Conservation (phyloP, 179 eudicot genomes). For the Silene noctiflora region DNA sequence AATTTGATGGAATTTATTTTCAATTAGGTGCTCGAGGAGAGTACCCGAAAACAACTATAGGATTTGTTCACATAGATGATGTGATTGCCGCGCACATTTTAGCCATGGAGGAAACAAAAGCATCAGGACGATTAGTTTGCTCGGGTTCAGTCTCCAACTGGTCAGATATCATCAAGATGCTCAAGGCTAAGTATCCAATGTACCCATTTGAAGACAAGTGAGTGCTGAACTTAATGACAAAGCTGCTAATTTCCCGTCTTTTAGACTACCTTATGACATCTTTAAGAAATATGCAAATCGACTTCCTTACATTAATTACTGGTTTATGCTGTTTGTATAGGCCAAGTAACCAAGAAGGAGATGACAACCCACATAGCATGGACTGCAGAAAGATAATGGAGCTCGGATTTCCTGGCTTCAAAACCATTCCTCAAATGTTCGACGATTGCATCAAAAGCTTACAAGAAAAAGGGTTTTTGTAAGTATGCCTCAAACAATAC, state of each 20-base stretch:
- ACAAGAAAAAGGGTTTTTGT: constrained; percentile 61
- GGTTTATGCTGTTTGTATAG: constrained; percentile 26
- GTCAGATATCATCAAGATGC: constrained; percentile 72
- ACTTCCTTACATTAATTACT: background rate
- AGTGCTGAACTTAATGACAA: constrained; percentile 5
- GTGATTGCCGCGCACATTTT: constrained; percentile 66
- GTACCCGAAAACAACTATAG: constrained; percentile 59
- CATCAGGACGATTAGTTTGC: constrained; percentile 71
- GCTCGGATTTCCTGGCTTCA: constrained; percentile 59
- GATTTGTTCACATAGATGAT: constrained; percentile 83
- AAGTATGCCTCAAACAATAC: constrained; percentile 6
- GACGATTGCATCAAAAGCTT: constrained; percentile 69
- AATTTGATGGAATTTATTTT: background rate
- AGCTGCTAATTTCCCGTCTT: too few relatives aligned
- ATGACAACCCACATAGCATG: constrained; percentile 64
- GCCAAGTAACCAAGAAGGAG: constrained; percentile 51
- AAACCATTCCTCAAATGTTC: constrained; percentile 64
- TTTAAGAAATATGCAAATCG: background rate
- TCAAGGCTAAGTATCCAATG: constrained; percentile 62
- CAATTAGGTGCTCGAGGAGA: constrained; percentile 51
- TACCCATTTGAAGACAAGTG: constrained; percentile 68
- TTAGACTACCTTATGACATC: background rate
- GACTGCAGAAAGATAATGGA: constrained; percentile 57
- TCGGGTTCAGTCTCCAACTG: constrained; percentile 72
- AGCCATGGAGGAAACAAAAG: constrained; percentile 75